These are phyloP conservation scores for Lizonia empirigonia DNA, from an alignment of 2,329 filamentous ascomycete species.

Conservation along the genomic window DNA sequence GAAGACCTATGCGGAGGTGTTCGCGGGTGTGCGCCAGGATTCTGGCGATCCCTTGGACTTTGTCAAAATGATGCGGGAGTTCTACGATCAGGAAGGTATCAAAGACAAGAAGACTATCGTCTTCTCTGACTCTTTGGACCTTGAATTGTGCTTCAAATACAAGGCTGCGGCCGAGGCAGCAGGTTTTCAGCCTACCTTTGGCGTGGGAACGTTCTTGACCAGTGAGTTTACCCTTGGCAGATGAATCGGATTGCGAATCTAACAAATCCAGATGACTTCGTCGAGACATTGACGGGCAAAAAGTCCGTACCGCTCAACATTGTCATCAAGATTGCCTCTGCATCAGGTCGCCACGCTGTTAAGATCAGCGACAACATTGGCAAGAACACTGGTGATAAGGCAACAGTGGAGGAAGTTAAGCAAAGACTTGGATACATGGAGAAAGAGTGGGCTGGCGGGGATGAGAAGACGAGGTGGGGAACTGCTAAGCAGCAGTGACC, in stretches of 20 bases:
- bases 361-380: conserved; percentile 89
- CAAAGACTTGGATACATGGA: conserved; percentile 83
- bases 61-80: conserved; percentile 76
- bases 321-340: conserved; percentile 94
- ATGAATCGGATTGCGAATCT: conserved; percentile 3
- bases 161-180: conserved; percentile 79
- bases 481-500: conserved; percentile 39
- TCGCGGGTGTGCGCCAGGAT: conserved; percentile 85
- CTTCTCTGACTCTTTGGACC: conserved; percentile 93
- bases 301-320: conserved; percentile 96
- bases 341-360: conserved; percentile 78
- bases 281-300: conserved; percentile 69
- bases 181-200: conserved; percentile 86
- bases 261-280: conserved; percentile 72
- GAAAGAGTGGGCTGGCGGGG: conserved; percentile 79
- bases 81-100: conserved; percentile 78
- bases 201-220: conserved; percentile 93
- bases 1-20: conserved; percentile 77
- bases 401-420: conserved; percentile 83
- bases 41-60: conserved; percentile 85
- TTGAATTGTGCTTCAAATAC: conserved; percentile 89
- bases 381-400: conserved; percentile 91
- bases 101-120: conserved; percentile 85
- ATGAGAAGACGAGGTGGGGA: conserved; percentile 85
- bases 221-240: conserved; percentile 55